Evolutionary conservation across 192 early-diverging fungal genomes (phyloP).

Genomic region (Gaertneriomyces semiglobifer): DNA sequence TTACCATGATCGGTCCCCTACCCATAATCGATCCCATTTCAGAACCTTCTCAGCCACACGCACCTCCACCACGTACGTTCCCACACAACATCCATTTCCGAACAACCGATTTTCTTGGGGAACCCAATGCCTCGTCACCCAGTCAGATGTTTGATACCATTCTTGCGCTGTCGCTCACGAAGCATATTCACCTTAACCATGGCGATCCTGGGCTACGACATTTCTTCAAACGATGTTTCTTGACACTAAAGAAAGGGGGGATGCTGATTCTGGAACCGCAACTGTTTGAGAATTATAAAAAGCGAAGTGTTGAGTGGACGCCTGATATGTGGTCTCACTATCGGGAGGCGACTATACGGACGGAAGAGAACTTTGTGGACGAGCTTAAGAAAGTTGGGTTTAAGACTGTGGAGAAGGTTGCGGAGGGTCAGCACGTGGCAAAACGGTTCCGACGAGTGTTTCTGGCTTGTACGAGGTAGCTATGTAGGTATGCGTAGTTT

Average conservation of each 20-base stretch:
- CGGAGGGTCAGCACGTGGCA: too few species aligned
- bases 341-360: constrained; percentile 12
- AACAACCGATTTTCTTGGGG: constrained; percentile 57
- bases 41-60: not conserved
- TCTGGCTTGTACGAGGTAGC: too few species aligned
- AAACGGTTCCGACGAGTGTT: too few species aligned
- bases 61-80: constrained; percentile 34
- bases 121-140: constrained; percentile 23
- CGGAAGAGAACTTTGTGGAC: constrained; percentile 25
- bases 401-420: not conserved
- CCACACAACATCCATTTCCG: constrained; percentile 63
- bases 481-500: too few species aligned
- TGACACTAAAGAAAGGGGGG: constrained; percentile 54
- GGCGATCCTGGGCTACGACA: constrained; percentile 64
- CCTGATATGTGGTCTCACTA: constrained; percentile 10
- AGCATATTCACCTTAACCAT: constrained; percentile 78
- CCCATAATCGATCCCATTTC: constrained; percentile 25
- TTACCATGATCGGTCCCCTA: constrained; percentile 38
- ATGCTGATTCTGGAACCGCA: constrained; percentile 72
- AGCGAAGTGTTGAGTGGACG: constrained; percentile 20
- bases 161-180: constrained; percentile 66
- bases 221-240: constrained; percentile 67
- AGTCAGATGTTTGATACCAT: constrained; percentile 57
- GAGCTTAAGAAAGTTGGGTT: constrained; percentile 41
- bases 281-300: constrained; percentile 49